These are phyloP conservation scores for Umbelopsis vinacea DNA, from an alignment of 192 early-diverging fungal genomes.

Conservation along the genomic window DNA sequence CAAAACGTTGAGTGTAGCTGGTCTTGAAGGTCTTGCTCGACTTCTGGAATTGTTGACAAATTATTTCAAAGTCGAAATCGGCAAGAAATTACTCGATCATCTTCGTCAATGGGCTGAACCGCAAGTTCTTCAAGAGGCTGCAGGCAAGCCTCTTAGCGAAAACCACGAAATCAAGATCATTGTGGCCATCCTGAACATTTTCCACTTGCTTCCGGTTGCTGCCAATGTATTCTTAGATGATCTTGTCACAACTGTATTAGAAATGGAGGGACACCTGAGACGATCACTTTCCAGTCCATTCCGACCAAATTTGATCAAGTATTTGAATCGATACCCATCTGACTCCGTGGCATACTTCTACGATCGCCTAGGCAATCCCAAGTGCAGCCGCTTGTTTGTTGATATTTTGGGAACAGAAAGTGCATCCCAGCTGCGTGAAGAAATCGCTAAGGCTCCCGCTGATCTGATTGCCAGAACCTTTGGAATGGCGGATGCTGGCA, in stretches of 20 bases:
- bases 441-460: constrained; percentile 62
- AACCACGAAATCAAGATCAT: constrained; percentile 94
- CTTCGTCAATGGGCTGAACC: constrained; percentile 92
- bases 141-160: constrained; percentile 85
- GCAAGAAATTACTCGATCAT: constrained; percentile 97
- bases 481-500: constrained; percentile 32
- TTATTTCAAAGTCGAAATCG: constrained; percentile 99
- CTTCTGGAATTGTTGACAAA: constrained; percentile 92
- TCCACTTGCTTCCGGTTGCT: constrained; percentile 87
- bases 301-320: constrained; percentile 85
- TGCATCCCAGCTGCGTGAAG: constrained; percentile 64
- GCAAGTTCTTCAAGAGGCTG: constrained; percentile 75
- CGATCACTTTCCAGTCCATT: constrained; percentile 93
- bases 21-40: constrained; percentile 92
- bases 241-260: constrained; percentile 83
- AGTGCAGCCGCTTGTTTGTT: constrained; percentile 69
- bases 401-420: constrained; percentile 57
- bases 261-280: constrained; percentile 82
- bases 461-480: constrained; percentile 58
- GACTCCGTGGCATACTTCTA: constrained; percentile 89
- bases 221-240: constrained; percentile 94
- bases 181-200: constrained; percentile 92
- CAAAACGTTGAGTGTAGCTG: constrained; percentile 90
- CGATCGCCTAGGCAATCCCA: constrained; percentile 63
- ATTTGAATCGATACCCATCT: constrained; percentile 85